A percentile compares a stretch with the other conserved stretches of the same genome.
These are phyloP conservation scores for Pythium phragmiticola DNA, from an alignment of 352 stramenopile species.

Conservation along the genomic window DNA sequence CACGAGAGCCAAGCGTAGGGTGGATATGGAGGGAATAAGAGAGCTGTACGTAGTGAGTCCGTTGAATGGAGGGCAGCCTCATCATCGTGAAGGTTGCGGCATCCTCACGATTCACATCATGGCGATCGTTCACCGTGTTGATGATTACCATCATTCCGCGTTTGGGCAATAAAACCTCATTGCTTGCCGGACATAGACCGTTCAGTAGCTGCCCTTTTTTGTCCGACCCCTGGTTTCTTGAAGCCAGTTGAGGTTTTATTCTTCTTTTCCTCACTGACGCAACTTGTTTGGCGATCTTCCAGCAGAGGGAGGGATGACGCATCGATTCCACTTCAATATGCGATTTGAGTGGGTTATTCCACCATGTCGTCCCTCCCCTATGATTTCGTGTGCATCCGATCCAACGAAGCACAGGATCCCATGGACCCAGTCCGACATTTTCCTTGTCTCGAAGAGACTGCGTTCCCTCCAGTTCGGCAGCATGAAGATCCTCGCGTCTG, in stretches of 20 bases:
- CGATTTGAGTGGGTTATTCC: background rate
- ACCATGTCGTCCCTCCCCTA: background rate
- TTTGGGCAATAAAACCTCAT: background rate
- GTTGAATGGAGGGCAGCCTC: background rate
- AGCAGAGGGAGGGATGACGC: conserved; percentile 8
- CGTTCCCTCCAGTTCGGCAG: background rate
- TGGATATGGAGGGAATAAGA: background rate
- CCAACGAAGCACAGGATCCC: background rate
- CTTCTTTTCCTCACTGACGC: background rate
- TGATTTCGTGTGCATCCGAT: background rate
- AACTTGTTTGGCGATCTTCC: background rate
- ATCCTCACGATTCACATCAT: background rate
- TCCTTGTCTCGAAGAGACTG: background rate
- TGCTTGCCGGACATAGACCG: background rate
- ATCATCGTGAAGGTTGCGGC: background rate
- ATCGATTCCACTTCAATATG: conserved; percentile 1
- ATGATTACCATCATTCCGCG: background rate
- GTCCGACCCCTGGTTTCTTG: background rate
- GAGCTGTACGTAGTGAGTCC: background rate
- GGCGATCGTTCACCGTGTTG: background rate
- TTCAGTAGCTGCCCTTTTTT: background rate
- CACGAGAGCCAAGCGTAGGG: background rate
- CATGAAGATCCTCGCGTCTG: conserved; percentile 18
- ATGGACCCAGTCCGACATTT: background rate
- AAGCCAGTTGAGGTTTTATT: background rate